Evolutionary conservation across 371 early-diverging fungal genomes (phyloP).

Genomic region (Mortierella sp.): DNA sequence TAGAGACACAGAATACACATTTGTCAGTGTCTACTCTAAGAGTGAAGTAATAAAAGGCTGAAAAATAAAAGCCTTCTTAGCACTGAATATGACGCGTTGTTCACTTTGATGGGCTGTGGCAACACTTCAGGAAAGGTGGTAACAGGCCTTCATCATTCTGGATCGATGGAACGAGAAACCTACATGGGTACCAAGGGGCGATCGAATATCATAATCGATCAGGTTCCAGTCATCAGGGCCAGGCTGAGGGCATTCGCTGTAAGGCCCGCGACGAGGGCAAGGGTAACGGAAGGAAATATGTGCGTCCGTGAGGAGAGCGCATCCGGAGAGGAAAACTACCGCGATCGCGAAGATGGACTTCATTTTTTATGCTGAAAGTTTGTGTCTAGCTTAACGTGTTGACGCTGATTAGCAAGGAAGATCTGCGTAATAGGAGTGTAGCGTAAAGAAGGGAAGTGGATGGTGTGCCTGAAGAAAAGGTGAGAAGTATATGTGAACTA

Average conservation of each 20-base stretch:
- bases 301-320: conserved; percentile 40
- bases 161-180: too few relatives aligned
- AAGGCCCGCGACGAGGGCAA: conserved; percentile 50
- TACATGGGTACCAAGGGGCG: conserved; percentile 47
- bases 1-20: too few relatives aligned
- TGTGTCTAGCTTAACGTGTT: too few relatives aligned
- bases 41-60: too few relatives aligned
- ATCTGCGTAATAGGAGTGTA: not conserved
- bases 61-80: conserved; percentile 3
- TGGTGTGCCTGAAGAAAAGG: not conserved
- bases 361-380: conserved; percentile 15
- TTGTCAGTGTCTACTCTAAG: too few relatives aligned
- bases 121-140: too few relatives aligned
- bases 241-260: conserved; percentile 46
- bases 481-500: too few relatives aligned
- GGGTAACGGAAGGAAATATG: conserved; percentile 52
- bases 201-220: conserved; percentile 43
- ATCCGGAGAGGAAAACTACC: conserved; percentile 32
- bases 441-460: not conserved
- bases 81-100: too few relatives aligned
- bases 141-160: too few relatives aligned
- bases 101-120: too few relatives aligned
- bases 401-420: not conserved
- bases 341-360: conserved; percentile 35
- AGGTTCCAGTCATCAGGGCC: conserved; percentile 26